A percentile compares a stretch with the other conserved stretches of the same genome.
These are phyloP conservation scores for Penicillium argentinense DNA, from an alignment of 495 filamentous ascomycete genomes.

Conservation along the genomic window DNA sequence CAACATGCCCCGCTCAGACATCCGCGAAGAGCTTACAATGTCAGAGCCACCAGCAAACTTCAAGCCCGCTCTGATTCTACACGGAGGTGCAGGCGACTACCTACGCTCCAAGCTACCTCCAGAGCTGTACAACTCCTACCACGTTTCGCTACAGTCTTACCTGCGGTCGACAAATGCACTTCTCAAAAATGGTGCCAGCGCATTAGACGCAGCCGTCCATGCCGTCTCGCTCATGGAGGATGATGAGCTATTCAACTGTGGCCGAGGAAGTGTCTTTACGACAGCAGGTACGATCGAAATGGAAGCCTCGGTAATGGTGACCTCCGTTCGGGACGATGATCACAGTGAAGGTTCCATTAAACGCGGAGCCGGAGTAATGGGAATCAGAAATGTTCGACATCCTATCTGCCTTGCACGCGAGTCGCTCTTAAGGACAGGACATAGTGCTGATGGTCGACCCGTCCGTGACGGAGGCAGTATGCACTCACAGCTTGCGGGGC, in stretches of 20 bases:
- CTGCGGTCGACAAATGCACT: conserved; percentile 45
- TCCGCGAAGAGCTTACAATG: conserved; percentile 7
- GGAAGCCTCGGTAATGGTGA: conserved; percentile 90
- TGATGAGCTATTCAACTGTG: conserved; percentile 81
- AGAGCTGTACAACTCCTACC: conserved; percentile 58
- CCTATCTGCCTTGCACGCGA: conserved; percentile 74
- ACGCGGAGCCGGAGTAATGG: conserved; percentile 72
- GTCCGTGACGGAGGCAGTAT: conserved; percentile 44
- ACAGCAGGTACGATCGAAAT: conserved; percentile 79
- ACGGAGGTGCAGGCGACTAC: conserved; percentile 86
- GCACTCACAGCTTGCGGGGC: conserved; percentile 69
- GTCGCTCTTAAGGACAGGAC: conserved; percentile 60
- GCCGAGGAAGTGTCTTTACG: conserved; percentile 84
- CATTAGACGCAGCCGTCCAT: conserved; percentile 71
- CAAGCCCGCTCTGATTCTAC: conserved; percentile 75
- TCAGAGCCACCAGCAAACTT: conserved; percentile 21
- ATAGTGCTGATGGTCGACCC: conserved; percentile 29
- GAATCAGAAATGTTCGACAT: conserved; percentile 70
- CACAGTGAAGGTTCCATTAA: conserved; percentile 56
- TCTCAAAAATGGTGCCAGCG: conserved; percentile 47
- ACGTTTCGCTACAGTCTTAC: conserved; percentile 63
- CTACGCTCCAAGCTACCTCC: conserved; percentile 64
- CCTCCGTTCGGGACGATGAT: conserved; percentile 25
- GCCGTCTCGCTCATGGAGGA: conserved; percentile 80
- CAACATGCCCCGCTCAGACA: conserved; percentile 3